These are phyloP conservation scores for Myriosclerotinia duriaeana DNA, from an alignment of 2,329 filamentous ascomycete species.

Conservation along the genomic window DNA sequence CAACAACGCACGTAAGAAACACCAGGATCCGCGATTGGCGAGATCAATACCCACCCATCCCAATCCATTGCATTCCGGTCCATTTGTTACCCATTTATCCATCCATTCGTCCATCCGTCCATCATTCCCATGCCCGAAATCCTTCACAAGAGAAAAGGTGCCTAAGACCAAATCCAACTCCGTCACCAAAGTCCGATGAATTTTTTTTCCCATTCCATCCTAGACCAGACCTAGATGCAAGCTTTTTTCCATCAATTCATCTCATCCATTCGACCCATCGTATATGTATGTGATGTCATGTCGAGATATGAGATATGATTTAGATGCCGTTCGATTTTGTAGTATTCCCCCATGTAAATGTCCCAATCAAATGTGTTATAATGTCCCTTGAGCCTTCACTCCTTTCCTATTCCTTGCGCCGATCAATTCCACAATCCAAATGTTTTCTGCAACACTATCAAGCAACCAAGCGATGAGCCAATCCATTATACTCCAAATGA, in stretches of 20 bases:
- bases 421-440: constrained; percentile 10
- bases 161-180: constrained; percentile 1
- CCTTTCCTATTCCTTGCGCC: constrained; percentile 15
- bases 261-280: neutral
- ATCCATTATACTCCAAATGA: constrained; percentile 13
- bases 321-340: constrained; percentile 13
- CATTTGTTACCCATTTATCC: constrained; percentile 8
- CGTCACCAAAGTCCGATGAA: constrained; percentile 5
- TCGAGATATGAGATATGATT: neutral
- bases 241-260: constrained; percentile 12
- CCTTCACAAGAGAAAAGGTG: neutral
- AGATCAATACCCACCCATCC: constrained; percentile 18
- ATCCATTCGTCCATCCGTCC: constrained; percentile 8
- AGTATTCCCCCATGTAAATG: constrained; percentile 13
- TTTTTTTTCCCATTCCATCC: constrained; percentile 12
- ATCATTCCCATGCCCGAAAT: constrained; percentile 10
- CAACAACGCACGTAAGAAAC: constrained; percentile 10
- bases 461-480: constrained; percentile 15
- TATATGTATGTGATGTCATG: neutral
- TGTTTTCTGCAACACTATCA: constrained; percentile 1
- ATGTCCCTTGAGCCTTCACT: constrained; percentile 11
- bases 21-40: constrained; percentile 18
- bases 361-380: constrained; percentile 5
- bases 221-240: constrained; percentile 19
- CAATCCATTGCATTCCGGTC: neutral